Evolutionary conservation across 2,329 filamentous ascomycete genomes (phyloP).

Genomic region (Didymella arachidicola): DNA sequence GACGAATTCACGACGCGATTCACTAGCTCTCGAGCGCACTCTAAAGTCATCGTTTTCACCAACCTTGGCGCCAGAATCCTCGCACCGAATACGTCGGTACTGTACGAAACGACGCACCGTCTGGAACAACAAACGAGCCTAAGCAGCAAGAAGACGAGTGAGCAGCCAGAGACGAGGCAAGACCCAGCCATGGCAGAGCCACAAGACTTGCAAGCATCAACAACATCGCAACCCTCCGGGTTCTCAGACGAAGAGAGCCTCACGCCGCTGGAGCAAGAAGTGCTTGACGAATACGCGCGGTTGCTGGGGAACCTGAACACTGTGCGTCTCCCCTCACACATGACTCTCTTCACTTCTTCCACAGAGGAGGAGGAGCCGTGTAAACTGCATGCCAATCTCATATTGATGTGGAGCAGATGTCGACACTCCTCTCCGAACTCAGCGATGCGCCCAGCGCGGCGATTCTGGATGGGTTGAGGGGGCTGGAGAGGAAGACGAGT

Average conservation of each 20-base stretch:
- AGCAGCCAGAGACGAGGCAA: background rate
- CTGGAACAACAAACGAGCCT: background rate
- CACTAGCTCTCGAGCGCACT: background rate
- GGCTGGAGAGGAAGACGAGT: slow-evolving; percentile 92
- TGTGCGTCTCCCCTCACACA: no score
- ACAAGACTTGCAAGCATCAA: slow-evolving; percentile 23
- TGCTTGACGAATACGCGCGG: slow-evolving; percentile 90
- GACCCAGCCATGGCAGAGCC: slow-evolving; percentile 28
- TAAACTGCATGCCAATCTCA: no score
- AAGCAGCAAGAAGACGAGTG: background rate
- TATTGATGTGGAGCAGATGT: slow-evolving; percentile 50
- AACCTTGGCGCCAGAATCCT: background rate
- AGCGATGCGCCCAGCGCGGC: slow-evolving; percentile 72
- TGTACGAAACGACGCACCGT: background rate
- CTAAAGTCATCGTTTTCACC: background rate
- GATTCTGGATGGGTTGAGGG: slow-evolving; percentile 84
- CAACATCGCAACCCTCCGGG: slow-evolving; percentile 25
- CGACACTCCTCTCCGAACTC: slow-evolving; percentile 69
- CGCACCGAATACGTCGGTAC: background rate
- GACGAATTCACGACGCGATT: background rate
- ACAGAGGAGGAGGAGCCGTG: no score
- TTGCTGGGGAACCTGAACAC: slow-evolving; percentile 90
- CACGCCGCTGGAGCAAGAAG: slow-evolving; percentile 86
- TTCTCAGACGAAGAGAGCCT: slow-evolving; percentile 53
- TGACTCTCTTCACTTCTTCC: no score